Percentiles rank a stretch among this genome's conserved stretches.
Evolutionary conservation across 129 eudicot genomes (phyloP).

Genomic region (Tanacetum coccineum): DNA sequence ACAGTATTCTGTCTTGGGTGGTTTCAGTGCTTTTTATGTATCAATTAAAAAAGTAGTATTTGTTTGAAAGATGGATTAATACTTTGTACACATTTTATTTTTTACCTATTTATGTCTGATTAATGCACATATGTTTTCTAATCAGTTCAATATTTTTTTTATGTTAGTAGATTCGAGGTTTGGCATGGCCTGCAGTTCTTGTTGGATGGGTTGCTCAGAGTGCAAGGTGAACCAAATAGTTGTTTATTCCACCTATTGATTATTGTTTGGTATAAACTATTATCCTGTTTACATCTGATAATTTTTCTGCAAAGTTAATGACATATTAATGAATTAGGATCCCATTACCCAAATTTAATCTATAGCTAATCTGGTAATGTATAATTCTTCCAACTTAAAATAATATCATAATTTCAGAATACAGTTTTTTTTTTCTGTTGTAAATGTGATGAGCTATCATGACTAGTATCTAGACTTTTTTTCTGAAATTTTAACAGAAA

Average conservation of each 20-base stretch:
- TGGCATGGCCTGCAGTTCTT: conserved; percentile 97
- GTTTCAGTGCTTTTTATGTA: not conserved
- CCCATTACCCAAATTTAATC: not conserved
- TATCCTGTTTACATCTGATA: not conserved
- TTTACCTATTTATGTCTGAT: not conserved
- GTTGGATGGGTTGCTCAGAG: conserved; percentile 99
- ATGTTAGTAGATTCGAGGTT: conserved; percentile 80
- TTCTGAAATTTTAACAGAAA: conserved; percentile 1
- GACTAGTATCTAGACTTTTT: not conserved
- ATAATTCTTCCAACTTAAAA: not conserved
- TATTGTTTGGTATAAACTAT: conserved; percentile 18
- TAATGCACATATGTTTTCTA: conserved; percentile 10
- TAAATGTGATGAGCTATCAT: not conserved
- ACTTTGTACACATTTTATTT: not conserved
- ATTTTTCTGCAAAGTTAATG: conserved; percentile 1
- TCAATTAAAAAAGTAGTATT: conserved; percentile 1
- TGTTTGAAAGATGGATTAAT: not conserved
- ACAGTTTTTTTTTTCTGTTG: not conserved
- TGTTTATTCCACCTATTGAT: conserved; percentile 16
- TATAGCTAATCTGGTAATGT: not conserved
- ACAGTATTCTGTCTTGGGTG: conserved; percentile 6
- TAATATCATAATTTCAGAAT: no score
- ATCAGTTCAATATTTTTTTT: conserved; percentile 15
- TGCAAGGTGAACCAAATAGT: conserved; percentile 61
- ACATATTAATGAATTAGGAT: not conserved